Conservation (phyloP, 2,329 filamentous ascomycete species). For the Fusarium sp. region DNA sequence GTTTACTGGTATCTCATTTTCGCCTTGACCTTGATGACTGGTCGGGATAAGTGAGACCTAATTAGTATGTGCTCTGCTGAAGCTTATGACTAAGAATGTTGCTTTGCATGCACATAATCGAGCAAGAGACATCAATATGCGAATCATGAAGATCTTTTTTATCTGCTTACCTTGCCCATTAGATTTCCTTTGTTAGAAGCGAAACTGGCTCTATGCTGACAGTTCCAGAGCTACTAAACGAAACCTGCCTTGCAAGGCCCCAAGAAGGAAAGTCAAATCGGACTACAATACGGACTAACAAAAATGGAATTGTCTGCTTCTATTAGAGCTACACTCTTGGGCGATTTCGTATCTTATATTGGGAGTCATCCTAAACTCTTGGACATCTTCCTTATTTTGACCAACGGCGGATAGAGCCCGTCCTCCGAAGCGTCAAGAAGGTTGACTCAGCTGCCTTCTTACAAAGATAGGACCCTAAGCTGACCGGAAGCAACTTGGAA, state of each 20-base stretch:
- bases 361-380: no score
- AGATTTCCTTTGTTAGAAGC: neutral
- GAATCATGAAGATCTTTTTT: no score
- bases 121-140: neutral
- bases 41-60: no score
- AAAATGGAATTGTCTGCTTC: neutral
- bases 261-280: neutral
- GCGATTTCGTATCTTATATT: neutral
- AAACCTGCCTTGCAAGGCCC: neutral
- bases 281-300: neutral
- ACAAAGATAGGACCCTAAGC: neutral
- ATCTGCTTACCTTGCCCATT: neutral
- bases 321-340: neutral
- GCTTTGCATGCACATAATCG: neutral
- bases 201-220: neutral
- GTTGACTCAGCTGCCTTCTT: neutral
- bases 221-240: neutral
- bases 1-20: no score
- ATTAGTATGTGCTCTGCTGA: no score
- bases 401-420: no score
- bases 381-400: no score
- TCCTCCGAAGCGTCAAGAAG: no score
- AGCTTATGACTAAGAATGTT: neutral
- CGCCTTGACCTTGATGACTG: no score
- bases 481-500: neutral